Evolutionary conservation across 1,139 yeast genomes (phyloP), one percentile per base, ranked within the genome.

Genomic region (Wickerhamomyces sp.): DNA sequence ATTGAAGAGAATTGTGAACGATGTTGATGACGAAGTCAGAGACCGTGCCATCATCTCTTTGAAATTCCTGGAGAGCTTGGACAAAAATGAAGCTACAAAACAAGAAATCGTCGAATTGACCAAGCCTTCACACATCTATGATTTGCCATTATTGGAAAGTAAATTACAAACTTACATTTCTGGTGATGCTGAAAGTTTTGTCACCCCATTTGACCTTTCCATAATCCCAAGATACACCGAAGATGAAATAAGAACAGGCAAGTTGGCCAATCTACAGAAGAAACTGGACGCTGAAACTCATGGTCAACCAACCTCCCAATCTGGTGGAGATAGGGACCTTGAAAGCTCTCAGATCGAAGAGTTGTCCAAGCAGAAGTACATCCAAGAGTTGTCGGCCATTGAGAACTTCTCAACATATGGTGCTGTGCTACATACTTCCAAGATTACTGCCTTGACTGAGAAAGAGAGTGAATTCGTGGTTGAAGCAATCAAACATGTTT

Each of bases 1-100:
- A 47, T 73, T 91, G 51, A 71, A 73, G 40, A 80, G 97, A 63
- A 88, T 95, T 51, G 72, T 85, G 51, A 85, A 78, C 47, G 99
- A 91, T 62, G 75, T 71, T 31, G 96, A 91, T 57, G 98, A 91
- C 61, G 99, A 91, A 63, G 98, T 93, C 26, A 86, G 99, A 67
- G 99, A 91, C 59, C 80, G 99, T 57, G 96, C 98, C 8, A 87
- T 95, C 2, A 69, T 91, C 46, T 80, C 95, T 4, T 68, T 89
- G 55, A 73, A 76, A 46, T 75, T 89, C 44, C 73, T 87, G 40
- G 70, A 67, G 28, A 51, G 66, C 5, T 42, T 55, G 13, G 70
- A 68, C 27, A 59, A 66, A 38, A 64, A 70, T 26, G 64, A 69
- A 34, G 73, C 72, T 36, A 62, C 69, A 28, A 52, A 51, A 26